phyloP scores from a whole-genome alignment of 2,329 filamentous ascomycete genomes.

The Alternaria longipes region DNA sequence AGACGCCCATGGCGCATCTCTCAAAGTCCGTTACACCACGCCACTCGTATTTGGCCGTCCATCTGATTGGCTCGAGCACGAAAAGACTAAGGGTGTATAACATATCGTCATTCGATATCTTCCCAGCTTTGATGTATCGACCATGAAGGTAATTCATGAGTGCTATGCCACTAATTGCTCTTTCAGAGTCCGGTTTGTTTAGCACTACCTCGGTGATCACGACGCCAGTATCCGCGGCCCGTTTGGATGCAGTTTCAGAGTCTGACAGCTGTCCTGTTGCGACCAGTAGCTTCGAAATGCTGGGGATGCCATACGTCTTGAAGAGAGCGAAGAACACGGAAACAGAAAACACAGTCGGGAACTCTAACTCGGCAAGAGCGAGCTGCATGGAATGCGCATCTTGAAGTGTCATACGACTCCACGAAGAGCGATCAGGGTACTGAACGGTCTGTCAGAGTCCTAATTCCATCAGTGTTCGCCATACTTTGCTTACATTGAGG shows the following conservation, averaged over 20 bases:
- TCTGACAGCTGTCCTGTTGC: conserved; percentile 42
- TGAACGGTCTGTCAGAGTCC: background rate
- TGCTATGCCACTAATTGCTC: conserved; percentile 59
- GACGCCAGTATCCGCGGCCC: conserved; percentile 46
- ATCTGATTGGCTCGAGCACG: conserved; percentile 70
- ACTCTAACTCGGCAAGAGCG: background rate
- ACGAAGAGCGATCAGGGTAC: background rate
- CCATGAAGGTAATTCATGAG: conserved; percentile 72
- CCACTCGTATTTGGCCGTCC: conserved; percentile 75
- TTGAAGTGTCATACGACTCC: background rate
- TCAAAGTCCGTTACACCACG: conserved; percentile 72
- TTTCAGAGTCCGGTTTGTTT: conserved; percentile 44
- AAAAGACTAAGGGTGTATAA: conserved; percentile 73
- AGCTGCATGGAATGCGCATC: background rate
- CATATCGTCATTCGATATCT: conserved; percentile 70
- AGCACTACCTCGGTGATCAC: conserved; percentile 45
- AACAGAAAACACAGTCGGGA: background rate
- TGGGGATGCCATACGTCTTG: conserved; percentile 51
- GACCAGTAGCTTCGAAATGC: conserved; percentile 48
- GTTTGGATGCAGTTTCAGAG: conserved; percentile 8
- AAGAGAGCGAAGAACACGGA: conserved; percentile 5
- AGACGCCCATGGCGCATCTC: conserved; percentile 63
- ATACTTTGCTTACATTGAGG: background rate
- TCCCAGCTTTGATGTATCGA: conserved; percentile 65
- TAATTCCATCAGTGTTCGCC: background rate